These are phyloP conservation scores for Penicillium sp. DNA, from an alignment of 2,329 filamentous ascomycete genomes.

Conservation along the genomic window DNA sequence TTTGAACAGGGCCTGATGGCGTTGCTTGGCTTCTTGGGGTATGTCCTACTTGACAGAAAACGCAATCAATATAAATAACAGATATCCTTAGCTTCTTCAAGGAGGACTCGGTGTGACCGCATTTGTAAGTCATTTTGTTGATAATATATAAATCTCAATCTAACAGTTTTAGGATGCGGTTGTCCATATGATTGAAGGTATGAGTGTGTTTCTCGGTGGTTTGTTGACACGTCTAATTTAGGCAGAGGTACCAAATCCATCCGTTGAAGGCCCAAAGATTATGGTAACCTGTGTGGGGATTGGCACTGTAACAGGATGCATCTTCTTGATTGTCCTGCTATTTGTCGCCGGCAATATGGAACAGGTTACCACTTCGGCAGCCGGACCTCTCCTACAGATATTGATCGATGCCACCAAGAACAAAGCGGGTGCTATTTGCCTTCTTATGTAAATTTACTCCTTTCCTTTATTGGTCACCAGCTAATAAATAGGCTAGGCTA, in stretches of 20 bases:
- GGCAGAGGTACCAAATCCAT: conserved; percentile 39
- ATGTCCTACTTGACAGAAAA: conserved; percentile 2
- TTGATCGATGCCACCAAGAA: conserved; percentile 63
- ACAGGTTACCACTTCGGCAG: conserved; percentile 54
- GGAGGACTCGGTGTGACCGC: conserved; percentile 54
- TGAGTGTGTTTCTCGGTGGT: neutral
- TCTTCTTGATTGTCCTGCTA: conserved; percentile 62
- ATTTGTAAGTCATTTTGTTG: conserved; percentile 39
- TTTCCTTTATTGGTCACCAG: neutral
- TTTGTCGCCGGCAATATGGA: conserved; percentile 62
- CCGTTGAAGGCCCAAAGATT: conserved; percentile 61
- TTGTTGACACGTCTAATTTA: neutral
- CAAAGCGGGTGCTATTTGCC: conserved; percentile 60
- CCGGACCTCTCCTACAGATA: conserved; percentile 62
- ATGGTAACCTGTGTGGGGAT: conserved; percentile 65
- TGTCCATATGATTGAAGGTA: conserved; percentile 52
- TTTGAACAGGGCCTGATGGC: conserved; percentile 56
- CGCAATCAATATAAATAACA: neutral
- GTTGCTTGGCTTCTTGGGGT: conserved; percentile 48
- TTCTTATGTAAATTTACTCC: conserved; percentile 52
- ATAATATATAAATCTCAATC: neutral
- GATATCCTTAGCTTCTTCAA: conserved; percentile 37
- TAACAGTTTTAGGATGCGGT: conserved; percentile 32
- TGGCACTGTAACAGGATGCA: conserved; percentile 61
- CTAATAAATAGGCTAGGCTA: conserved; percentile 24